These are phyloP conservation scores for Aegilops longissima DNA, from an alignment of 176 grass and related monocot genomes.

Conservation along the genomic window DNA sequence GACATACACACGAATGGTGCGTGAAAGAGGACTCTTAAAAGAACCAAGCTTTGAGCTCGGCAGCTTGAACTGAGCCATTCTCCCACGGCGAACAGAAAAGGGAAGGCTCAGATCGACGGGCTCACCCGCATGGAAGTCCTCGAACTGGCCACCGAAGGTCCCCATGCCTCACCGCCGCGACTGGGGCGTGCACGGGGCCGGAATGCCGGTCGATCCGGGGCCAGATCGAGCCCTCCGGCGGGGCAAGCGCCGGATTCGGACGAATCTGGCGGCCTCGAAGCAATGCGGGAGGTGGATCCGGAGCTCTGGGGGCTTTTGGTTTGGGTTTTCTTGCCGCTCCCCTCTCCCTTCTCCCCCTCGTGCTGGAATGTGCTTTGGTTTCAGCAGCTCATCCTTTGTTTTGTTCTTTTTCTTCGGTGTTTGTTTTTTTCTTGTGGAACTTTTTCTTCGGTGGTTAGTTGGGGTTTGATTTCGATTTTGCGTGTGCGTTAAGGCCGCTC, in stretches of 20 bases:
- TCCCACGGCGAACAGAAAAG: background rate
- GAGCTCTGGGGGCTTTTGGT: conserved; percentile 19
- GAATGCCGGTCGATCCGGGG: conserved; percentile 40
- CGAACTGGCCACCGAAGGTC: conserved; percentile 52
- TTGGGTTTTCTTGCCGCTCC: conserved; percentile 28
- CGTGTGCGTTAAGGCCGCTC: conserved; percentile 41
- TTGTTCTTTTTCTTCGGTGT: conserved; percentile 15
- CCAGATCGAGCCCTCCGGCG: conserved; percentile 49
- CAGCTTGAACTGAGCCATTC: conserved; percentile 17
- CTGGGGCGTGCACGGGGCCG: conserved; percentile 5
- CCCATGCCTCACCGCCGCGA: conserved; percentile 52
- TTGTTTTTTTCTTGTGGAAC: background rate
- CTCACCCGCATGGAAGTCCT: conserved; percentile 64
- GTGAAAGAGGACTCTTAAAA: conserved; percentile 9
- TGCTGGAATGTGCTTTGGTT: conserved; percentile 21
- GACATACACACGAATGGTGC: background rate
- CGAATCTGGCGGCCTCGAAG: conserved; percentile 18
- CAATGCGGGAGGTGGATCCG: conserved; percentile 46
- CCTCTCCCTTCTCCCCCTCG: background rate
- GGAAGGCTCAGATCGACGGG: conserved; percentile 44
- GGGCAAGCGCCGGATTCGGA: conserved; percentile 11
- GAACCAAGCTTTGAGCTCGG: conserved; percentile 31
- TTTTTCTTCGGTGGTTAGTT: conserved; percentile 32
- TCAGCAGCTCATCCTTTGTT: conserved; percentile 24
- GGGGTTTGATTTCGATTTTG: conserved; percentile 42